These are phyloP conservation scores for Boletus eberwhitei DNA, from an alignment of 768 basidiomycete genomes.

Conservation along the genomic window DNA sequence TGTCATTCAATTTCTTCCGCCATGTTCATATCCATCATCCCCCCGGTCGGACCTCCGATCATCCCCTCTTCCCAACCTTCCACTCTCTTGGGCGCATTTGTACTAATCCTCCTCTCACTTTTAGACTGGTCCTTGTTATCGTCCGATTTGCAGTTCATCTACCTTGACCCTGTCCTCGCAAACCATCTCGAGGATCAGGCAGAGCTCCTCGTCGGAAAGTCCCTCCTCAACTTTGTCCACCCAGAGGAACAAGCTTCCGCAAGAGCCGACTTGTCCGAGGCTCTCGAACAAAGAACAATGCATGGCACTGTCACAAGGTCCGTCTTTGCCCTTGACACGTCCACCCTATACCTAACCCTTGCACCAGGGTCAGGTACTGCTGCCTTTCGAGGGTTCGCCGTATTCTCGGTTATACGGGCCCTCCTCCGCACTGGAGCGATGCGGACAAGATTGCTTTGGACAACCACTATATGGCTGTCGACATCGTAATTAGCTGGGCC, in stretches of 20 bases:
- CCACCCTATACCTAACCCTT: slow-evolving; percentile 22
- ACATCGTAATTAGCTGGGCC: slow-evolving; percentile 88
- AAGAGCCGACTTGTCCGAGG: slow-evolving; percentile 66
- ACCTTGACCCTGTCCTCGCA: slow-evolving; percentile 77
- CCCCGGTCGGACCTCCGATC: slow-evolving; percentile 25
- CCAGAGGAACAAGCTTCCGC: slow-evolving; percentile 81
- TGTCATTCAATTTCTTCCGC: slow-evolving; percentile 30
- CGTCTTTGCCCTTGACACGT: slow-evolving; percentile 13
- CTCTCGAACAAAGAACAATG: slow-evolving; percentile 69
- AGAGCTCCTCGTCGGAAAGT: slow-evolving; percentile 62
- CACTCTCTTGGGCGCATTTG: slow-evolving; percentile 14
- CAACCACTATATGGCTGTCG: slow-evolving; percentile 77
- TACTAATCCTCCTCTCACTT: slow-evolving; percentile 14
- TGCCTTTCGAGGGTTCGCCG: slow-evolving; percentile 73
- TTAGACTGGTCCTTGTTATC: slow-evolving; percentile 81
- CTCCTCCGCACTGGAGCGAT: slow-evolving; percentile 53
- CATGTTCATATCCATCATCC: slow-evolving; percentile 8
- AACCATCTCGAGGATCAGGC: slow-evolving; percentile 72
- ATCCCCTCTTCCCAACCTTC: not conserved
- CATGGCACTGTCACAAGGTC: slow-evolving; percentile 83
- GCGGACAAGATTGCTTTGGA: slow-evolving; percentile 69
- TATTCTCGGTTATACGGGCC: slow-evolving; percentile 63
- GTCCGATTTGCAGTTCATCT: slow-evolving; percentile 73
- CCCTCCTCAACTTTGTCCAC: slow-evolving; percentile 75
- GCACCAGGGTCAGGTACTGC: slow-evolving; percentile 69